These are phyloP conservation scores for Colletotrichum neosansevieriae DNA, from an alignment of 2,329 filamentous ascomycete species.

Conservation along the genomic window DNA sequence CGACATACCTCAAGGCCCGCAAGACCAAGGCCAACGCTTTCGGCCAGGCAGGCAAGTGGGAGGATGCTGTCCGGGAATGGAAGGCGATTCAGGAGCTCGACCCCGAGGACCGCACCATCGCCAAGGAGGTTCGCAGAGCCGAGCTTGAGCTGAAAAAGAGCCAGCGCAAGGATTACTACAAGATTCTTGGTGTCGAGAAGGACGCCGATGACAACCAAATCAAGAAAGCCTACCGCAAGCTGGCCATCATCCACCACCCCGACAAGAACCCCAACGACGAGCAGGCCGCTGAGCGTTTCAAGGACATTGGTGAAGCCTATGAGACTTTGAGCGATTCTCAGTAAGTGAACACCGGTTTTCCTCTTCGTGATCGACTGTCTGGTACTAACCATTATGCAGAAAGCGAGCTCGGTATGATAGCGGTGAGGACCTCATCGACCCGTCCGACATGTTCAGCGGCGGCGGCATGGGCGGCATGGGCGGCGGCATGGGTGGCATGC, in stretches of 20 bases:
- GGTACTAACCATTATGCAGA: conserved; percentile 61
- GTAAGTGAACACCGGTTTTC: conserved; percentile 64
- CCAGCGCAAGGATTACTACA: conserved; percentile 98
- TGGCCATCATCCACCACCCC: conserved; percentile 93
- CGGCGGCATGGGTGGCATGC: conserved; percentile 74
- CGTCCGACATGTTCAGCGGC: conserved; percentile 84
- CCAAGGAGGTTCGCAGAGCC: conserved; percentile 87
- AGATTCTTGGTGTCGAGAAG: conserved; percentile 91
- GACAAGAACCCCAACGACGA: conserved; percentile 96
- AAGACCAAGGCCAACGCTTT: conserved; percentile 94
- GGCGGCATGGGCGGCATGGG: conserved; percentile 67
- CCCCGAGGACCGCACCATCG: conserved; percentile 82
- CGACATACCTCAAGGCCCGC: conserved; percentile 87
- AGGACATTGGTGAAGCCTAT: conserved; percentile 97
- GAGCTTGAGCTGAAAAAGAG: conserved; percentile 98
- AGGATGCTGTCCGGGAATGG: conserved; percentile 89
- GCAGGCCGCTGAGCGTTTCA: conserved; percentile 90
- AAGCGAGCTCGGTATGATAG: conserved; percentile 93
- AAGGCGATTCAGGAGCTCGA: conserved; percentile 88
- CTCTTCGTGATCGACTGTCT: conserved; percentile 32
- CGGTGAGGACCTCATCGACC: conserved; percentile 90
- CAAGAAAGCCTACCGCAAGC: conserved; percentile 96
- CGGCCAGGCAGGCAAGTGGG: conserved; percentile 89
- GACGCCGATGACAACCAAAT: conserved; percentile 86
- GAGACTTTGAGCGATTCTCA: conserved; percentile 94